Conservation (phyloP, 257 asterid species). For the Mitragyna speciosa region DNA sequence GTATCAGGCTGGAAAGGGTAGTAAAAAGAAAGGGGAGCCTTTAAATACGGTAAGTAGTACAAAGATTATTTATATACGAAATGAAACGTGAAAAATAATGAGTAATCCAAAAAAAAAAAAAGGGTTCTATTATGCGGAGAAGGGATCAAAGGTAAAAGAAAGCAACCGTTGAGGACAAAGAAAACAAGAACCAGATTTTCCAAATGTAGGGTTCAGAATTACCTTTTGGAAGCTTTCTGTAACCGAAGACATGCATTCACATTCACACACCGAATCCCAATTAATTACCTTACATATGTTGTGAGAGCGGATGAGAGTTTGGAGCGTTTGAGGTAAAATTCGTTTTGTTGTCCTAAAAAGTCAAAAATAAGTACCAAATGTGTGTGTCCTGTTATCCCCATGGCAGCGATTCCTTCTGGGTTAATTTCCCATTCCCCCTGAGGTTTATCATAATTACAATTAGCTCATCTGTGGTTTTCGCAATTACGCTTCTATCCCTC, state of each 20-base stretch:
- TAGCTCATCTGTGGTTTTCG: too few relatives aligned
- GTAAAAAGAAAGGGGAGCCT: background rate
- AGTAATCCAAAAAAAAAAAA: too few relatives aligned
- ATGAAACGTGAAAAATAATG: background rate
- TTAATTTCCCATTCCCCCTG: too few relatives aligned
- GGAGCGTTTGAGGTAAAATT: background rate
- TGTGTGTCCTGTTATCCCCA: too few relatives aligned
- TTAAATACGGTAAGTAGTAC: background rate
- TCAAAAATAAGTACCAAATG: too few relatives aligned
- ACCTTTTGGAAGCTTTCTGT: background rate
- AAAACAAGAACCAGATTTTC: background rate
- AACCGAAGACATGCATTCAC: background rate
- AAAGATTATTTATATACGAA: background rate
- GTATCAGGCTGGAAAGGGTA: background rate
- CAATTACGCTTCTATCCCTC: too few relatives aligned
- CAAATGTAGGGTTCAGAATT: background rate
- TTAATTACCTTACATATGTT: too few relatives aligned
- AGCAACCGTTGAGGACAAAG: background rate
- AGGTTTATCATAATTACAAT: too few relatives aligned
- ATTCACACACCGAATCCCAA: too few relatives aligned
- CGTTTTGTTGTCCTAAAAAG: background rate
- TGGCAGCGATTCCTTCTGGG: too few relatives aligned
- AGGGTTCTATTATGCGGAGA: background rate
- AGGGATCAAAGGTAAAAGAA: background rate
- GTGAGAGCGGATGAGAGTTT: background rate